Conservation (phyloP, 768 basidiomycete species). For the Boletus vinaceobasis region DNA sequence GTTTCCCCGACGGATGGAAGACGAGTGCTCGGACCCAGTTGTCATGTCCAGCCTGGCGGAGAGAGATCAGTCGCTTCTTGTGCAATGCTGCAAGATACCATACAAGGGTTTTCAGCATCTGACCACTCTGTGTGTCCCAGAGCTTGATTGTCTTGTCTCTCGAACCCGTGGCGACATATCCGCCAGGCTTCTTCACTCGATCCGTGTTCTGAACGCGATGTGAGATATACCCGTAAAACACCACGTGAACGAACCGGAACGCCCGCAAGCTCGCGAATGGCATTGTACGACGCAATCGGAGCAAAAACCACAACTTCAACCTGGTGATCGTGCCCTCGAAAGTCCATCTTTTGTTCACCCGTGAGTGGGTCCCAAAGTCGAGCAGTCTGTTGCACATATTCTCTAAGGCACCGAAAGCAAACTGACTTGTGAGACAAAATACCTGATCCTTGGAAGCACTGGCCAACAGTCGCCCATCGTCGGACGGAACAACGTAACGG, state of each 20-base stretch:
- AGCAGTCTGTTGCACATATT: conserved; percentile 51
- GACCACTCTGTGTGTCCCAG: conserved; percentile 85
- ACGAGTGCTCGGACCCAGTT: conserved; percentile 88
- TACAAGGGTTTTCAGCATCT: conserved; percentile 74
- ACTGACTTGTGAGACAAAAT: conserved; percentile 17
- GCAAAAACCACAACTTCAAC: conserved; percentile 82
- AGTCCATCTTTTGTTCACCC: conserved; percentile 76
- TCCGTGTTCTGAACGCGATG: conserved; percentile 44
- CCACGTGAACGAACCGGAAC: conserved; percentile 49
- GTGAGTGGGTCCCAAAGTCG: conserved; percentile 70
- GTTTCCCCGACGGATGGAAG: conserved; percentile 89
- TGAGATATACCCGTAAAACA: conserved; percentile 1
- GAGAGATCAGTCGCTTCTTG: conserved; percentile 5
- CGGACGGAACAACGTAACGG: conserved; percentile 58
- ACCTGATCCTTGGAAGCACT: conserved; percentile 91
- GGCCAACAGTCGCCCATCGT: conserved; percentile 70
- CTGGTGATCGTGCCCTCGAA: conserved; percentile 85
- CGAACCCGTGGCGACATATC: conserved; percentile 76
- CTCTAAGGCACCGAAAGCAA: neutral
- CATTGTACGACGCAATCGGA: conserved; percentile 67
- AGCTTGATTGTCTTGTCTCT: conserved; percentile 90
- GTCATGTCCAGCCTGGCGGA: conserved; percentile 68
- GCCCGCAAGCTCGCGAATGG: conserved; percentile 75
- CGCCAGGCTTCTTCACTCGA: conserved; percentile 44
- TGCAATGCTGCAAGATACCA: conserved; percentile 19